A percentile compares a stretch with the other conserved stretches of the same genome.
Conservation (phyloP, 495 filamentous ascomycete genomes). For the Daldinia caldariorum region DNA sequence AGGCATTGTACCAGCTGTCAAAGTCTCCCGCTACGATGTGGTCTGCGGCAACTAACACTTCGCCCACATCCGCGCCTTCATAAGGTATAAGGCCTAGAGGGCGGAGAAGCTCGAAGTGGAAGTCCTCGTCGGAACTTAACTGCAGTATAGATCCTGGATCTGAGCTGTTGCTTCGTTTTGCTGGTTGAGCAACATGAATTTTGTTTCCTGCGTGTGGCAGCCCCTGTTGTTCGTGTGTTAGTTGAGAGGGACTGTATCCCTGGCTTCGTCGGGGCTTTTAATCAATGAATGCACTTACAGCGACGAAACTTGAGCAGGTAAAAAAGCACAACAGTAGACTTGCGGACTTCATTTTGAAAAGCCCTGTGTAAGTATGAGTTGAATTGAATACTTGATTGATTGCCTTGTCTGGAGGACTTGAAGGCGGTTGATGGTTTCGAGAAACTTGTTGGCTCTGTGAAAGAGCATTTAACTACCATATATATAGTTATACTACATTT, state of each 20-base stretch:
- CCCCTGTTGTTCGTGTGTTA: conserved; percentile 8
- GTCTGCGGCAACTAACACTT: conserved; percentile 50
- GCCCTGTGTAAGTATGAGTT: not conserved
- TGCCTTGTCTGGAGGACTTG: not conserved
- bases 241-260: not conserved
- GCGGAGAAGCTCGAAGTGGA: conserved; percentile 52
- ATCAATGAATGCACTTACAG: conserved; percentile 13
- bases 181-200: not conserved
- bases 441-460: not conserved
- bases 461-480: not conserved
- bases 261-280: not conserved
- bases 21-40: conserved; percentile 51
- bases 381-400: not conserved
- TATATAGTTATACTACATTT: conserved; percentile 9
- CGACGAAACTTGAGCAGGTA: conserved; percentile 16
- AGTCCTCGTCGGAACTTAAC: conserved; percentile 43
- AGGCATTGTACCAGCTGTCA: conserved; percentile 48
- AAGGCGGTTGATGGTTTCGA: not conserved
- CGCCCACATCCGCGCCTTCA: conserved; percentile 50
- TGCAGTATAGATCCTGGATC: conserved; percentile 29
- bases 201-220: conserved; percentile 8
- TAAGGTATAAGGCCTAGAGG: conserved; percentile 44
- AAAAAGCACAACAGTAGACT: conserved; percentile 4
- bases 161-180: conserved; percentile 24
- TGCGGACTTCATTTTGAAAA: conserved; percentile 23